Evolutionary conservation across 1,139 yeast species (phyloP).

Genomic region (Meyerozyma carpophila): DNA sequence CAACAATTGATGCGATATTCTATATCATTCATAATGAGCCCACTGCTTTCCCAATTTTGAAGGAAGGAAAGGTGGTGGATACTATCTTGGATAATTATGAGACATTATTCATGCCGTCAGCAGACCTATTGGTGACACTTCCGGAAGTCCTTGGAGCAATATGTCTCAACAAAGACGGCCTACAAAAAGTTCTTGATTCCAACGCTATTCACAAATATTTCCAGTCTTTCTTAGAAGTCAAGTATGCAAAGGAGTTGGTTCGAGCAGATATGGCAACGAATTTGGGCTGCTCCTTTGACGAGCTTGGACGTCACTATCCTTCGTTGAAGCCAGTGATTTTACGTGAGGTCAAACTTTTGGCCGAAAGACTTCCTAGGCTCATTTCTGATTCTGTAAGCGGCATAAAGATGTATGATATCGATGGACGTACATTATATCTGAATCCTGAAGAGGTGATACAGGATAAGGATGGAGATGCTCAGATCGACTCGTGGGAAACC

Average conservation of each 20-base stretch:
- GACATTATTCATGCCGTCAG: constrained; percentile 48
- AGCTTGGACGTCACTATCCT: constrained; percentile 79
- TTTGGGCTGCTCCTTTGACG: constrained; percentile 73
- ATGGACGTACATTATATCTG: constrained; percentile 34
- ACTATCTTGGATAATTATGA: constrained; percentile 54
- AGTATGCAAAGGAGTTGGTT: constrained; percentile 42
- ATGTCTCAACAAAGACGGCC: constrained; percentile 72
- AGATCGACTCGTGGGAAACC: constrained; percentile 51
- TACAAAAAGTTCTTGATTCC: constrained; percentile 47
- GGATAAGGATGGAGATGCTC: constrained; percentile 7
- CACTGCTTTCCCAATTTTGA: constrained; percentile 75
- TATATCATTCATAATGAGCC: constrained; percentile 87
- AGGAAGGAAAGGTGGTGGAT: constrained; percentile 73
- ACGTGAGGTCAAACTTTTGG: constrained; percentile 41
- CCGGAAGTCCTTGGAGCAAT: constrained; percentile 83
- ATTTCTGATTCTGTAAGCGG: constrained; percentile 11
- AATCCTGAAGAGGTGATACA: not conserved
- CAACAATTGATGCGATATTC: constrained; percentile 62
- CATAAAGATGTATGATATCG: constrained; percentile 16
- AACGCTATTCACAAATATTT: constrained; percentile 47
- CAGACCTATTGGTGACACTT: constrained; percentile 55
- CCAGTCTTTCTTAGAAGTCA: constrained; percentile 42
- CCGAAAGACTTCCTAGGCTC: constrained; percentile 39
- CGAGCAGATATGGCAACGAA: constrained; percentile 43
- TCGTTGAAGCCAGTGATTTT: constrained; percentile 58